These are phyloP conservation scores for Schwanniomyces polymorphus DNA, from an alignment of 805 yeast genomes.

Conservation along the genomic window DNA sequence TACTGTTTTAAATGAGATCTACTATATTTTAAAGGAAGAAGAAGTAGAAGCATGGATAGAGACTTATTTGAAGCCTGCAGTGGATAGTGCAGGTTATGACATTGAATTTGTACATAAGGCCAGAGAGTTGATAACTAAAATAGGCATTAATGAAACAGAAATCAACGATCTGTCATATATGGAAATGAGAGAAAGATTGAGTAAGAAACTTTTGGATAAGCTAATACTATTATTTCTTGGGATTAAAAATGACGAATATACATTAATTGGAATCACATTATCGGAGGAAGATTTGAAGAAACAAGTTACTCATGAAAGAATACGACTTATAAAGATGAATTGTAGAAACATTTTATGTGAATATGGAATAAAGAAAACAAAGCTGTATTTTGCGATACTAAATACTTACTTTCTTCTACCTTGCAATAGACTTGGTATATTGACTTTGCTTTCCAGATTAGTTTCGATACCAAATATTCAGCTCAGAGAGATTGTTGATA, in stretches of 20 bases:
- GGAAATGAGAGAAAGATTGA: conserved; percentile 18
- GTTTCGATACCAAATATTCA: conserved; percentile 25
- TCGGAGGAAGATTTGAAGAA: conserved; percentile 16
- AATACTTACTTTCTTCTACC: conserved; percentile 34
- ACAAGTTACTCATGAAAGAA: conserved; percentile 48
- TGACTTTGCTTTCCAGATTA: conserved; percentile 36
- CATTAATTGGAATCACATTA: conserved; percentile 14
- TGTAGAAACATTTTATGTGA: conserved; percentile 38
- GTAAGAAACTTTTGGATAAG: conserved; percentile 18
- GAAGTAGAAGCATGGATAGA: conserved; percentile 50
- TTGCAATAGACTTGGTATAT: conserved; percentile 33
- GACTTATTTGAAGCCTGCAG: conserved; percentile 48
- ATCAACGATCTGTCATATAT: conserved; percentile 21
- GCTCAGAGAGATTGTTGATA: conserved; percentile 27
- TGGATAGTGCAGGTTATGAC: conserved; percentile 59
- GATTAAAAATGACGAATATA: conserved; percentile 10
- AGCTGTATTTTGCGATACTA: conserved; percentile 33
- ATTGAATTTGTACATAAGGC: conserved; percentile 34
- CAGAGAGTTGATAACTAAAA: conserved; percentile 22
- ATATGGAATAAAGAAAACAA: conserved; percentile 42
- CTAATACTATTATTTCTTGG: conserved; percentile 27
- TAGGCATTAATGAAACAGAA: conserved; percentile 13
- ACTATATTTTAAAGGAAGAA: conserved; percentile 28
- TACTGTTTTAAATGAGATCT: conserved; percentile 33
- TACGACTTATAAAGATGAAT: conserved; percentile 48